Percentiles rank a stretch among this genome's conserved stretches.
These are phyloP conservation scores for Ailanthus altissimus DNA, from an alignment of 345 rosid genomes.

Conservation along the genomic window DNA sequence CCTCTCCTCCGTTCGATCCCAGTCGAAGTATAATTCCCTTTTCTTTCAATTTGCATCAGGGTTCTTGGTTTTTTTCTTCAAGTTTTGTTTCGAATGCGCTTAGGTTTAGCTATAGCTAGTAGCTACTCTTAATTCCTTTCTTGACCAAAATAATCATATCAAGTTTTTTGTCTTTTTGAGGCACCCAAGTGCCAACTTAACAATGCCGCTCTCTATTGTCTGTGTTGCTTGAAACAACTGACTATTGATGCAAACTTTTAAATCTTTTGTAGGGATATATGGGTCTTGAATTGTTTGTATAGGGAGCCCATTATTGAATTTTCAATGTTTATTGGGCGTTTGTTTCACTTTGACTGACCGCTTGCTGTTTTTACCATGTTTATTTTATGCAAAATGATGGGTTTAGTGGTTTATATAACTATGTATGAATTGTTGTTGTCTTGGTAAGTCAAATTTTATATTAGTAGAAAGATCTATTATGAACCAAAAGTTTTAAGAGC, in stretches of 20 bases:
- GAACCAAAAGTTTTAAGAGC: neutral
- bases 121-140: neutral
- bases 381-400: neutral
- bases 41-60: conserved; percentile 14
- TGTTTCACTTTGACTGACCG: neutral
- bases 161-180: neutral
- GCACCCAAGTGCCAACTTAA: neutral
- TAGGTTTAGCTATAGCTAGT: neutral
- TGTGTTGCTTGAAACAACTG: neutral
- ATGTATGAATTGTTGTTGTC: neutral
- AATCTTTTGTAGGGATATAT: neutral
- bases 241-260: neutral
- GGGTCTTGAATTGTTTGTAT: neutral
- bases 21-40: conserved; percentile 64
- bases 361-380: neutral
- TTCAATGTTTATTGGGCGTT: neutral
- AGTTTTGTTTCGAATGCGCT: conserved; percentile 19
- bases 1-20: conserved; percentile 59
- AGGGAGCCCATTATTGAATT: neutral
- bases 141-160: neutral
- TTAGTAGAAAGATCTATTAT: neutral
- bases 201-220: neutral
- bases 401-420: neutral
- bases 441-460: neutral
- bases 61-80: conserved; percentile 20